Evolutionary conservation across 176 grass and related monocot species (phyloP).

Genomic region (Triticum timopheevii): DNA sequence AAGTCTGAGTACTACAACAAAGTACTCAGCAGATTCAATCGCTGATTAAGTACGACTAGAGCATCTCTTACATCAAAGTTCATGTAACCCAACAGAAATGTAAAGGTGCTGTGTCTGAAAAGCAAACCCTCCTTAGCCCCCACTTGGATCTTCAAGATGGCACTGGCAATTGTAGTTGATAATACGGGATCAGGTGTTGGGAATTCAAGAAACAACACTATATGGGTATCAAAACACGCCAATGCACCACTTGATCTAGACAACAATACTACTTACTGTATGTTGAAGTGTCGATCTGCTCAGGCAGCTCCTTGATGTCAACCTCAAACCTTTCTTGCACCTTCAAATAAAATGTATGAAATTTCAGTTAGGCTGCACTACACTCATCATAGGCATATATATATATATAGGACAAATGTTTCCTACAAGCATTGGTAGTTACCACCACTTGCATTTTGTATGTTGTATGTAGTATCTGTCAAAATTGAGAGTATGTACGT

Average conservation of each 20-base stretch:
- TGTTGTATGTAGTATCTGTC: no score
- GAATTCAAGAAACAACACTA: no score
- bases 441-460: no score
- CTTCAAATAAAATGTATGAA: conserved; percentile 26
- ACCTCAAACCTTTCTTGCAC: conserved; percentile 99
- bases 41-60: not conserved
- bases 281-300: conserved; percentile 96
- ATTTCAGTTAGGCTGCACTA: conserved; percentile 1
- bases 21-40: not conserved
- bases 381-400: not conserved
- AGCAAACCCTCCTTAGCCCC: not conserved
- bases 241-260: no score
- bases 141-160: conserved; percentile 29
- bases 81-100: not conserved
- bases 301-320: conserved; percentile 95
- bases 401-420: no score
- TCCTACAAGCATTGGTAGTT: no score
- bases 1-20: not conserved
- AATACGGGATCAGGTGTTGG: conserved; percentile 13
- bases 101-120: not conserved
- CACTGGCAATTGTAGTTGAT: conserved; percentile 25
- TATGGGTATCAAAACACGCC: no score
- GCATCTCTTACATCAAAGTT: not conserved
- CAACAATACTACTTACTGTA: conserved; percentile 71
- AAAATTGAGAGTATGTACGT: no score